Evolutionary conservation across 1,139 yeast genomes (phyloP).

Genomic region (Scheffersomyces stambukii): DNA sequence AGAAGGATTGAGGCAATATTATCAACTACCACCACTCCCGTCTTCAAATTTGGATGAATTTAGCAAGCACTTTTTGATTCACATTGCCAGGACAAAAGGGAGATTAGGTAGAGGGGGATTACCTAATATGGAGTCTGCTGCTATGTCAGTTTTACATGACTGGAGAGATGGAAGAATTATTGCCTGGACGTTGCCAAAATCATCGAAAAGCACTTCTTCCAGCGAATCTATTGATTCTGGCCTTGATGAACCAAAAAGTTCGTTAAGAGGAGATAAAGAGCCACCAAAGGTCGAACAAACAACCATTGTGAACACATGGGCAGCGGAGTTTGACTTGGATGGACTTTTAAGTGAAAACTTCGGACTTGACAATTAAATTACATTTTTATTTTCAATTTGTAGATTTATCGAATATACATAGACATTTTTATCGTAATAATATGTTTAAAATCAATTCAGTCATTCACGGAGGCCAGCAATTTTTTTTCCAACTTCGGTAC

Average conservation of each 20-base stretch:
- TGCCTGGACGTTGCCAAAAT: constrained; percentile 88
- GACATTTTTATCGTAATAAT: neutral
- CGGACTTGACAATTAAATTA: constrained; percentile 15
- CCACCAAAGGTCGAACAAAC: constrained; percentile 65
- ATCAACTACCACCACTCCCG: constrained; percentile 81
- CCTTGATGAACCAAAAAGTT: constrained; percentile 37
- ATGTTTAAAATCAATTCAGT: constrained; percentile 1
- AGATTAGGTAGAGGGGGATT: constrained; percentile 90
- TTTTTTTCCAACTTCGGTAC: constrained; percentile 9
- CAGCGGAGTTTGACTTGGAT: constrained; percentile 89
- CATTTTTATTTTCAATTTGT: neutral
- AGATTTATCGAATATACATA: constrained; percentile 1
- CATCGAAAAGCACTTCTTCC: constrained; percentile 38
- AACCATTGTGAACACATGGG: constrained; percentile 84
- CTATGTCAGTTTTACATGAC: constrained; percentile 77
- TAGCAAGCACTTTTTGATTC: constrained; percentile 81
- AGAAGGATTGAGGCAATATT: constrained; percentile 66
- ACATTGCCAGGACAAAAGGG: constrained; percentile 89
- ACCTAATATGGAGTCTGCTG: constrained; percentile 86
- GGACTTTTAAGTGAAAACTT: constrained; percentile 55
- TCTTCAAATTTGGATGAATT: constrained; percentile 60
- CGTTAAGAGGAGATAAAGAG: constrained; percentile 43
- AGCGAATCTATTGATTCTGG: constrained; percentile 22
- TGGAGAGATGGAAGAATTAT: constrained; percentile 96
- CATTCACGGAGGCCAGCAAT: constrained; percentile 3